Conservation (phyloP, 2,329 filamentous ascomycete genomes). For the Epichloe typhina region DNA sequence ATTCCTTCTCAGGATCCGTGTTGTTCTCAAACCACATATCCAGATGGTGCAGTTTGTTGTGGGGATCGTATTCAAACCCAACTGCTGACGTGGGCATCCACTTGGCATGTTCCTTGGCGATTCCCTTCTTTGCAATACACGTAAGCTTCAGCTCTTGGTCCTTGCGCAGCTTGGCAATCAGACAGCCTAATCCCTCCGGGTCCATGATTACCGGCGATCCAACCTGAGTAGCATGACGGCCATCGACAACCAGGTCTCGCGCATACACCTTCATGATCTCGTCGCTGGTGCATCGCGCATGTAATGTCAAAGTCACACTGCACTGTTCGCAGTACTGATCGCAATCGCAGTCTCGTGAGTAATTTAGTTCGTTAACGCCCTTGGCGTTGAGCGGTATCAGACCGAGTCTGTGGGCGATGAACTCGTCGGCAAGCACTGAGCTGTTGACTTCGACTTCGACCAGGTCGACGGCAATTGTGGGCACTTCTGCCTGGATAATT, state of each 20-base stretch:
- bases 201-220: constrained; percentile 78
- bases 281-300: constrained; percentile 74
- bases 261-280: constrained; percentile 92
- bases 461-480: constrained; percentile 86
- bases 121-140: constrained; percentile 95
- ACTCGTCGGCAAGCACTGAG: constrained; percentile 92
- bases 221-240: constrained; percentile 58
- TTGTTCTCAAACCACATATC: constrained; percentile 83
- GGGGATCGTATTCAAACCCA: constrained; percentile 95
- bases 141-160: constrained; percentile 83
- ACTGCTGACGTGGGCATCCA: constrained; percentile 90
- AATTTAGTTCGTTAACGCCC: constrained; percentile 69
- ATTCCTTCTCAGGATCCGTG: constrained; percentile 66
- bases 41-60: constrained; percentile 86
- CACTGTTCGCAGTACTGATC: constrained; percentile 90
- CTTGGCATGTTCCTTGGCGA: constrained; percentile 97
- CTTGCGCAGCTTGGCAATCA: constrained; percentile 82
- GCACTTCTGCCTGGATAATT: constrained; percentile 84
- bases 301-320: constrained; percentile 70
- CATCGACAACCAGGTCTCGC: constrained; percentile 66
- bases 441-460: constrained; percentile 89
- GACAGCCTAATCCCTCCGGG: constrained; percentile 62
- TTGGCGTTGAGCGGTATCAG: constrained; percentile 79
- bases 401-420: constrained; percentile 83
- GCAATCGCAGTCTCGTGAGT: constrained; percentile 91